Conservation (phyloP, 306 rosid genomes). For the Vigna hirtella region DNA sequence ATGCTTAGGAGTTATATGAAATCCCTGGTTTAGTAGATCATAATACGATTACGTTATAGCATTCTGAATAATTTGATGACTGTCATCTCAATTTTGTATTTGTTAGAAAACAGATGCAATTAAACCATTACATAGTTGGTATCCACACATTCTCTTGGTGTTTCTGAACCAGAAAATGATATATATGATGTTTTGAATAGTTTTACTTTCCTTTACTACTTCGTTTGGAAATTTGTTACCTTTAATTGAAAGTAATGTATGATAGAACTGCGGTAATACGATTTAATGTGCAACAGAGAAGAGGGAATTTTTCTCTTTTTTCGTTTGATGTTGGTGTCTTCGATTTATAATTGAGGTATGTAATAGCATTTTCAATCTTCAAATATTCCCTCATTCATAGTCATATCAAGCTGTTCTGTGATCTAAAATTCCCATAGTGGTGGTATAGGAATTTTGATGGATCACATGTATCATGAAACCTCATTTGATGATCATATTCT, state of each 20-base stretch:
- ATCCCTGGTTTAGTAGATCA: neutral
- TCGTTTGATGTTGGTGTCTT: neutral
- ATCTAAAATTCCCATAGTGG: too few species aligned
- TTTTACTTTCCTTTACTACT: neutral
- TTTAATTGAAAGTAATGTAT: neutral
- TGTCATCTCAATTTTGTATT: neutral
- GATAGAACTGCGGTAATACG: conserved; percentile 11
- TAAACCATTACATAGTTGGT: neutral
- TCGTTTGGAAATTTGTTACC: neutral
- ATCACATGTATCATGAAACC: too few species aligned
- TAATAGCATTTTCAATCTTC: neutral
- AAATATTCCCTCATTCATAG: neutral
- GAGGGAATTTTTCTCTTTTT: neutral
- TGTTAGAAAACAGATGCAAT: neutral
- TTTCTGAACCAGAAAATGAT: neutral
- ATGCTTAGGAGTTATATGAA: neutral
- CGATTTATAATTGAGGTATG: neutral
- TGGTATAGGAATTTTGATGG: too few species aligned
- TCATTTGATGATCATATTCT: too few species aligned
- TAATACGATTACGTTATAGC: neutral
- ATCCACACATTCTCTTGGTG: neutral
- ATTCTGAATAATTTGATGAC: neutral
- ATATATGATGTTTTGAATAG: neutral
- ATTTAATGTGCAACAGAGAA: neutral
- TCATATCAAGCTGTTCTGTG: too few species aligned